phyloP scores from a whole-genome alignment of 257 asterid genomes.

The Przewalskia tangutica region DNA sequence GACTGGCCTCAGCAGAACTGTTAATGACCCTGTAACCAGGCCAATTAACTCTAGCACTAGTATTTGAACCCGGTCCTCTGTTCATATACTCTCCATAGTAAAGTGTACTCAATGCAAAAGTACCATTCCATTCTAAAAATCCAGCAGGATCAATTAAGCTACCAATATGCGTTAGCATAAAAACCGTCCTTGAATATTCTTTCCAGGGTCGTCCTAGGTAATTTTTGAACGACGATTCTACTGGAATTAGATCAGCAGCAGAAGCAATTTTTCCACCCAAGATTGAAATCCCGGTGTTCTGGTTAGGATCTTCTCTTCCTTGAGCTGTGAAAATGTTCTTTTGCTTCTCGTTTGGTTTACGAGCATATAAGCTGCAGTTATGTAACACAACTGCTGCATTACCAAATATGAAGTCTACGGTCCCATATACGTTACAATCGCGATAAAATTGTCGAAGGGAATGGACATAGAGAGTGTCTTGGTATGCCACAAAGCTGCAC shows the following conservation, averaged over 20 bases:
- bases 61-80: constrained; percentile 85
- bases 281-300: constrained; percentile 91
- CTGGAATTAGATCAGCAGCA: constrained; percentile 74
- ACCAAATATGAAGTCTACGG: constrained; percentile 92
- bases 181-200: constrained; percentile 62
- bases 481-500: constrained; percentile 90
- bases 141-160: constrained; percentile 58
- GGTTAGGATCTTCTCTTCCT: constrained; percentile 90
- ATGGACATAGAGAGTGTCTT: constrained; percentile 91
- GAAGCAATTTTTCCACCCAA: constrained; percentile 65
- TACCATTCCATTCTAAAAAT: constrained; percentile 69
- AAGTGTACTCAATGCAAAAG: constrained; percentile 48
- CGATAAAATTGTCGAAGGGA: constrained; percentile 91
- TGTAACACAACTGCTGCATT: constrained; percentile 93
- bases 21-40: constrained; percentile 67
- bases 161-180: constrained; percentile 42
- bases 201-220: constrained; percentile 94
- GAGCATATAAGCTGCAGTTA: constrained; percentile 72
- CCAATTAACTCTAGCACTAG: constrained; percentile 68
- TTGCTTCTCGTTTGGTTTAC: constrained; percentile 57
- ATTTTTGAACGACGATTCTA: constrained; percentile 37
- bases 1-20: constrained; percentile 48
- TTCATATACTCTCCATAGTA: constrained; percentile 80
- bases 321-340: constrained; percentile 87
- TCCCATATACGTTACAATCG: constrained; percentile 86